These are phyloP conservation scores for Ambrosia artemisiifolia DNA, from an alignment of 129 eudicot species.

Conservation along the genomic window DNA sequence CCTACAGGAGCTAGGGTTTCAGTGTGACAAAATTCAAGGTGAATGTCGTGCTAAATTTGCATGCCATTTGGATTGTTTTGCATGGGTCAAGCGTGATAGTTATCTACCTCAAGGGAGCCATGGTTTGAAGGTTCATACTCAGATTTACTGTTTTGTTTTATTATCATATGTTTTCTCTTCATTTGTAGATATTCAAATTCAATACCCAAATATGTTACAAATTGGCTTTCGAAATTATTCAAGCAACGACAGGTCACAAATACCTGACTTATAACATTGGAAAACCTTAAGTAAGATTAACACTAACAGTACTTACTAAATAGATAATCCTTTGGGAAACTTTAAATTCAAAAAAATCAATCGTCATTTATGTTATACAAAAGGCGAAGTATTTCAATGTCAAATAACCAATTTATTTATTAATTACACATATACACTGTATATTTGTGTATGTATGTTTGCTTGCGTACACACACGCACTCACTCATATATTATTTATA, in stretches of 20 bases:
- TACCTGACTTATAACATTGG: not conserved
- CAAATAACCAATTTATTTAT: not conserved
- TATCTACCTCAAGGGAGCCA: conserved; percentile 99
- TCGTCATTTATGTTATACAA: not conserved
- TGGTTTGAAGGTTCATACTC: conserved; percentile 74
- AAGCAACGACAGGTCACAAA: not conserved
- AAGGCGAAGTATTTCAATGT: not conserved
- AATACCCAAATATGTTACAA: not conserved
- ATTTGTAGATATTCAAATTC: not conserved
- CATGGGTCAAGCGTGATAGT: conserved; percentile 99
- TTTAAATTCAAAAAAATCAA: not conserved
- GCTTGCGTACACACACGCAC: not conserved
- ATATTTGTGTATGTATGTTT: not conserved
- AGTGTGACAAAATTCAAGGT: conserved; percentile 88
- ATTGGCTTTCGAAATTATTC: not conserved
- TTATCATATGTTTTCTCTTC: conserved; percentile 3
- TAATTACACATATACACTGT: not conserved
- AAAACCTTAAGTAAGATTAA: not conserved
- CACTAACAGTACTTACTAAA: not conserved
- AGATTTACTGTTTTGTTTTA: not conserved
- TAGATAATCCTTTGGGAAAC: not conserved
- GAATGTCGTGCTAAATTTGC: conserved; percentile 99
- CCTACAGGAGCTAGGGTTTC: conserved; percentile 88
- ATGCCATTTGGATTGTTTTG: conserved; percentile 97
- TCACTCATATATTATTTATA: not conserved